Percentiles rank a stretch among this genome's conserved stretches.
Conservation (phyloP, 2,329 filamentous ascomycete species). For the Acrocalymma vagum region DNA sequence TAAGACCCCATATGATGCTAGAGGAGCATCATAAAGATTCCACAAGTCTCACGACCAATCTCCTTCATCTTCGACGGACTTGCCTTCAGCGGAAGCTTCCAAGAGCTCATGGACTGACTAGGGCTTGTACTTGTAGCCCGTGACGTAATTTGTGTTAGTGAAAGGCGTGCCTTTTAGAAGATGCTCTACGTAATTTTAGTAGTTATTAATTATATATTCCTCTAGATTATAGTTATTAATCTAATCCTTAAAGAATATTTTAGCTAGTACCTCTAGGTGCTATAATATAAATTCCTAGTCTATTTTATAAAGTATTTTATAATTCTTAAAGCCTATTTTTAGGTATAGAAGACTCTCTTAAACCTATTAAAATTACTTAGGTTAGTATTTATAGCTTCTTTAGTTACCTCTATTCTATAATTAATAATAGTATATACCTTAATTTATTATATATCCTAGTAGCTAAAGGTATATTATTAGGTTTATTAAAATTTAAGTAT, state of each 20-base stretch:
- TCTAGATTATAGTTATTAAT: constrained; percentile 12
- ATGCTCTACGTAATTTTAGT: constrained; percentile 5
- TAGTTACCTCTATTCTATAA: no score
- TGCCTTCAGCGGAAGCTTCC: constrained; percentile 4
- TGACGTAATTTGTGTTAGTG: constrained; percentile 7
- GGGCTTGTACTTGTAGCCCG: constrained; percentile 4
- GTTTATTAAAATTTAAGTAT: constrained; percentile 12
- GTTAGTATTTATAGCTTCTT: no score
- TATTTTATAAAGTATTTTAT: constrained; percentile 8
- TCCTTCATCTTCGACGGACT: constrained; percentile 2
- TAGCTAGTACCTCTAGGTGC: constrained; percentile 5
- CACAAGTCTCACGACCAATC: no score
- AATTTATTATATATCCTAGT: constrained; percentile 27
- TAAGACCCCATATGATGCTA: no score
- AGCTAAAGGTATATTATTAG: no score
- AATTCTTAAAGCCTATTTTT: constrained; percentile 16
- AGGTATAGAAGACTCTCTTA: constrained; percentile 14
- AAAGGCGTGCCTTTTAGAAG: constrained; percentile 4
- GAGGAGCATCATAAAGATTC: no score
- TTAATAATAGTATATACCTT: no score
- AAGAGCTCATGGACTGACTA: constrained; percentile 10
- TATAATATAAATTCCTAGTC: constrained; percentile 6
- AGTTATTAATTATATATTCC: constrained; percentile 14
- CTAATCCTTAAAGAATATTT: constrained; percentile 11
- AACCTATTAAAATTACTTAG: not conserved